Percentiles rank a stretch among this genome's conserved stretches.
Evolutionary conservation across 2,329 filamentous ascomycete genomes (phyloP).

Genomic region (Xylaria arbuscula): DNA sequence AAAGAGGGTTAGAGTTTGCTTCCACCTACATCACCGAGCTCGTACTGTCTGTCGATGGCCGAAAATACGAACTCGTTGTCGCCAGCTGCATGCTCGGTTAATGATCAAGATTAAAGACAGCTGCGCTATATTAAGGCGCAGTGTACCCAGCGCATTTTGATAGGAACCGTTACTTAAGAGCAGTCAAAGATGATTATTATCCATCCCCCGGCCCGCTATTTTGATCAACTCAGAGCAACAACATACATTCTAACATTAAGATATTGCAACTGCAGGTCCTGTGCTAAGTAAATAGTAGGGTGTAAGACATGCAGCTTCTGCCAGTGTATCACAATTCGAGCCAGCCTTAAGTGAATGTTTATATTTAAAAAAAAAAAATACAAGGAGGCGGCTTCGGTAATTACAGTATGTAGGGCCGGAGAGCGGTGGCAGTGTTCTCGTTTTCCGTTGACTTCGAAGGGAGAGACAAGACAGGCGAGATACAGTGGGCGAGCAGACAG

Average conservation of each 20-base stretch:
- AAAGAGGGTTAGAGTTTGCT: conserved; percentile 27
- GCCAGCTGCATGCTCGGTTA: background rate
- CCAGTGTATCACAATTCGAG: background rate
- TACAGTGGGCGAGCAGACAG: too few species aligned
- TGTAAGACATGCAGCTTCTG: conserved; percentile 22
- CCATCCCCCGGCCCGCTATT: too few species aligned
- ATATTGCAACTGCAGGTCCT: conserved; percentile 5
- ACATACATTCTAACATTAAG: background rate
- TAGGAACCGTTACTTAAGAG: background rate
- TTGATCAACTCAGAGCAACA: background rate
- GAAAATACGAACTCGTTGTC: conserved; percentile 4
- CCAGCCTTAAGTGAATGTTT: conserved; percentile 1
- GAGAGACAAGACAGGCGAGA: conserved; percentile 9
- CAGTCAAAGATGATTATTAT: background rate
- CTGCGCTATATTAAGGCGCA: background rate
- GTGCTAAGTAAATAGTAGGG: conserved; percentile 15
- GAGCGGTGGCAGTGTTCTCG: conserved; percentile 9
- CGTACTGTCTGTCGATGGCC: conserved; percentile 3
- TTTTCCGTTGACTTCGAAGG: background rate
- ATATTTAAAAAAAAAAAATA: conserved; percentile 10
- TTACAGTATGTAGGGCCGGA: background rate
- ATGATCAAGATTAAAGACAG: background rate
- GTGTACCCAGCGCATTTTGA: background rate
- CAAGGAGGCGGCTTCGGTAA: conserved; percentile 1
- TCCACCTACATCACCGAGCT: conserved; percentile 18